Evolutionary conservation across 352 stramenopile species (phyloP).

Genomic region (Pythium insidiosum): DNA sequence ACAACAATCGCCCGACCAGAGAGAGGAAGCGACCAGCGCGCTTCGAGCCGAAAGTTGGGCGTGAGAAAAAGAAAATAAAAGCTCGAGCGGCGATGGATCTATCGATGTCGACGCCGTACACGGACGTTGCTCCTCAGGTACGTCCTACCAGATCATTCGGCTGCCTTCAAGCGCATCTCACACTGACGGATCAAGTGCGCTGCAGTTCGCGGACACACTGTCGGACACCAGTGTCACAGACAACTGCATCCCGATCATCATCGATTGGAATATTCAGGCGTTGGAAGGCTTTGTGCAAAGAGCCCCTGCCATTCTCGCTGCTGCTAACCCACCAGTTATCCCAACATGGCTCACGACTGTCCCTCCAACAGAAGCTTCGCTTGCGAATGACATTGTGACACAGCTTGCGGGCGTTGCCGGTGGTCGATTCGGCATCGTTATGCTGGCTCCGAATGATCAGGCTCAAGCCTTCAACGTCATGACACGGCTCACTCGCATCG

Average conservation of each 20-base stretch:
- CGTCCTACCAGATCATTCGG: background rate
- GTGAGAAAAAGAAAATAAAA: background rate
- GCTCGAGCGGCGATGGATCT: background rate
- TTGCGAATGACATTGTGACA: background rate
- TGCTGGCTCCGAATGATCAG: background rate
- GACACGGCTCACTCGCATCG: background rate
- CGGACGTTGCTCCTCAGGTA: background rate
- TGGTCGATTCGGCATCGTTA: background rate
- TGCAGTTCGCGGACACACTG: background rate
- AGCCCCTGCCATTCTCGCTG: background rate
- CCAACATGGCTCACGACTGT: background rate
- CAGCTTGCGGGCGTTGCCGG: background rate
- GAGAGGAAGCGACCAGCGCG: no score
- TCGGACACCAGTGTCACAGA: background rate
- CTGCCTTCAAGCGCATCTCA: background rate
- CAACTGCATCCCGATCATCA: background rate
- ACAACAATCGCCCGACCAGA: no score
- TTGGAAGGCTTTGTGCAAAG: background rate
- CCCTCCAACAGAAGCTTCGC: background rate
- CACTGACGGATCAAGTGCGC: background rate
- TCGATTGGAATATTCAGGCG: background rate
- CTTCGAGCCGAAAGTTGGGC: no score
- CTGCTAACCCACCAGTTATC: background rate
- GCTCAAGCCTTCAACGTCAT: background rate
- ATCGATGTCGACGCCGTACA: background rate